Base-by-base conservation (phyloP, 2,329 filamentous ascomycete species). In the Kalmusia sp. region DNA sequence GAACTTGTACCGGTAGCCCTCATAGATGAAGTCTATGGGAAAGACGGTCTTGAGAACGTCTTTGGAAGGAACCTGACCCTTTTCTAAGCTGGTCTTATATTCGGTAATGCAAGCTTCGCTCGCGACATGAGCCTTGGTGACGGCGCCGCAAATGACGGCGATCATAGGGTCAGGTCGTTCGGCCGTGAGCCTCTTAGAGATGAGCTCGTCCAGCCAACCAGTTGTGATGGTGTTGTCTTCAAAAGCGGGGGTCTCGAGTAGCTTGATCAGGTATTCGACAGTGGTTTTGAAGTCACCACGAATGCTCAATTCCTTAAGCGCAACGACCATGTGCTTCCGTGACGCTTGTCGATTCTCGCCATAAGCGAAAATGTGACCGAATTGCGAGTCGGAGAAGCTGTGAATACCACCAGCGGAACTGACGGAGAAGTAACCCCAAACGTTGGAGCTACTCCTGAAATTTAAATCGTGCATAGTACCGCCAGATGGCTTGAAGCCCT, bases 351-450 rank as follows among this genome's bases (percentile, higher is more conserved):
- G 88, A 81, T 96, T 99, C 83, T 99, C 95, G 57, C 95, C 95
- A 68, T 98, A 99, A 47, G 95, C 96, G 77, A 99, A 99, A 66
- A 99, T 99, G 79, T 99, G 95, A 79, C 95, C 95, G 68, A 99
- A 99, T 73, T 99, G 95, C 71, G 91, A 96, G 81, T 99, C 95
- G 6, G 95, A 98, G 84, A 96, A 99, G 77, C 92, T 97, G 86
- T 99, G 95, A 63, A 99, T 99, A 77, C 93, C 93, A 80, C 93
- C 93, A 51, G 92, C 89, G 8, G 93, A 95, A 80, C 93, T 91
- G 76, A 99, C 95, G 48, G 95, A 99, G 87, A 99, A 99, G 80
- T 99, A 99, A 84, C 95, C 95, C 95, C 95, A 99, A 51, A 98
- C 95, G 66, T 99, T 99, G 59, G 95, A 98, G 76, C 92, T 96